phyloP scores from a whole-genome alignment of 2,329 filamentous ascomycete species.

The Madurella fahalii region DNA sequence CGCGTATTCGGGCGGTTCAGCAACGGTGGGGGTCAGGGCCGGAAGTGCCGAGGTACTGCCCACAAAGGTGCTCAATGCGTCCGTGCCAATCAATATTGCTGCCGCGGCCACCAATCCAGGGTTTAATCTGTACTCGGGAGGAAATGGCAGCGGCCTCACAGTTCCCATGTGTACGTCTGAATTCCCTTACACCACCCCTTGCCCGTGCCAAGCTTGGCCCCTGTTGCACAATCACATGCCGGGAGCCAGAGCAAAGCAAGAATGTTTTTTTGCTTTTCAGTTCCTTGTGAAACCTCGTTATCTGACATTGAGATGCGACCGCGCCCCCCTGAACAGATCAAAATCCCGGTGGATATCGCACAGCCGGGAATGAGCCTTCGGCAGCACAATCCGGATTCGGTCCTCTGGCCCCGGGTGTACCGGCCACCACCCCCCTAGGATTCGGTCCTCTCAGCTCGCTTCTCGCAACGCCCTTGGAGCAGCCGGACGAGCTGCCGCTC shows the following conservation, averaged over 20 bases:
- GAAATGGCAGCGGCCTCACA: not conserved
- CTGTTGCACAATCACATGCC: not conserved
- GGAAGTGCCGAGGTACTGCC: conserved; percentile 43
- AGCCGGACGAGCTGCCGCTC: conserved; percentile 44
- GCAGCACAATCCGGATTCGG: conserved; percentile 2
- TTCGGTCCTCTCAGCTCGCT: conserved; percentile 13
- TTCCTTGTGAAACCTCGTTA: not conserved
- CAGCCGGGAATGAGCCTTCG: not conserved
- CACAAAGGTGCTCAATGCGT: conserved; percentile 35
- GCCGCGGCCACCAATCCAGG: not conserved
- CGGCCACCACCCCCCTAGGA: not conserved
- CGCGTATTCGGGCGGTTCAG: conserved; percentile 27
- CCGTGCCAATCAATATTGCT: conserved; percentile 36
- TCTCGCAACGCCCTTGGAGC: conserved; percentile 22
- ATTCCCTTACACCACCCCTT: not conserved
- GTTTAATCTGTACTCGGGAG: not conserved
- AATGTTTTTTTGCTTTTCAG: not conserved
- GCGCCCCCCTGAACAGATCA: conserved; percentile 19
- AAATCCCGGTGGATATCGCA: conserved; percentile 10
- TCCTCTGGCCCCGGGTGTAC: conserved; percentile 11
- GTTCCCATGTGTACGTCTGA: not conserved
- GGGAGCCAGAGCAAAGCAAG: not conserved
- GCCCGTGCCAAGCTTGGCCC: not conserved
- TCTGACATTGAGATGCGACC: conserved; percentile 18
- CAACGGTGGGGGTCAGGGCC: conserved; percentile 14